Evolutionary conservation across 2,329 filamentous ascomycete genomes (phyloP).

Genomic region (Calonectria fujianensis): DNA sequence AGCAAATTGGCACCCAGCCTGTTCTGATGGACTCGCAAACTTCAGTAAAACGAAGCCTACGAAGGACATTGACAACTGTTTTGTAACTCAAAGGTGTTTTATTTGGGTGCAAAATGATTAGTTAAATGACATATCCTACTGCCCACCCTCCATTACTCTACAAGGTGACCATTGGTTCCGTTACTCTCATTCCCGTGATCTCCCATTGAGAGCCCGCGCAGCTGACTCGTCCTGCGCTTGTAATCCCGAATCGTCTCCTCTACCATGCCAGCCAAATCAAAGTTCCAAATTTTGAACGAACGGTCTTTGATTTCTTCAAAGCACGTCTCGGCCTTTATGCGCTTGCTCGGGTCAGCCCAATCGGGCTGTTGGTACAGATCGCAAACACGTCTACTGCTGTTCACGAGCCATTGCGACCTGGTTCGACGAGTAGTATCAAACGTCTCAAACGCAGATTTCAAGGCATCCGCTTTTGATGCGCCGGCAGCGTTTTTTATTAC

Average conservation of each 20-base stretch:
- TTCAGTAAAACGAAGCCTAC: too few species aligned
- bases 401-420: conserved; percentile 9
- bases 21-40: too few species aligned
- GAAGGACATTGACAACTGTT: too few species aligned
- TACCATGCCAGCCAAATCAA: background rate
- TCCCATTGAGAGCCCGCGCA: background rate
- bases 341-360: conserved; percentile 1
- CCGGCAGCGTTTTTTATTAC: background rate
- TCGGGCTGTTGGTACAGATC: conserved; percentile 8
- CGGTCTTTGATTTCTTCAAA: conserved; percentile 17
- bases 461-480: background rate
- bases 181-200: background rate
- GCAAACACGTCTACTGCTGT: conserved; percentile 10
- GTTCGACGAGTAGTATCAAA: conserved; percentile 4
- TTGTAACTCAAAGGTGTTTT: background rate
- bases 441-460: conserved; percentile 5
- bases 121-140: too few species aligned
- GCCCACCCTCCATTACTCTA: background rate
- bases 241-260: background rate
- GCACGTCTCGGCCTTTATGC: background rate
- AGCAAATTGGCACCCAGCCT: too few species aligned
- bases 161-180: background rate
- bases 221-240: background rate
- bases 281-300: conserved; percentile 14
- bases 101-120: background rate